phyloP scores from a whole-genome alignment of 306 rosid genomes.

The Cicer cuneatum region DNA sequence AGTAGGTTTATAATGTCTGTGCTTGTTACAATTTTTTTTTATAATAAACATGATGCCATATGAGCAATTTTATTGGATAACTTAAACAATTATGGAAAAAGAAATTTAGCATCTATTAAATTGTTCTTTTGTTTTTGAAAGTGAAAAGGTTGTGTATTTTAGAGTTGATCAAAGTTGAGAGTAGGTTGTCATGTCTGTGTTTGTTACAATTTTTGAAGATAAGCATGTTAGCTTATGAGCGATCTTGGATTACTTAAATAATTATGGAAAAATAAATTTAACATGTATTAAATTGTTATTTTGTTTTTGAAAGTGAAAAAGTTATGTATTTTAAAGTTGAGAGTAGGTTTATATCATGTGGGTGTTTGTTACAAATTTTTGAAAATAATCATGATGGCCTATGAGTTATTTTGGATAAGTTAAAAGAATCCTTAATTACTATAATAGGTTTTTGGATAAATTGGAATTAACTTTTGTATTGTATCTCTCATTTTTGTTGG shows the following conservation, averaged over 20 bases:
- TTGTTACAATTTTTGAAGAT: neutral
- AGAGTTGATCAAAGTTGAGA: neutral
- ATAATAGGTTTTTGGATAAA: neutral
- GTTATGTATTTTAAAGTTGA: conserved; percentile 20
- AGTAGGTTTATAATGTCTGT: conserved; percentile 8
- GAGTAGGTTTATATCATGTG: neutral
- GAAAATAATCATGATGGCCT: neutral
- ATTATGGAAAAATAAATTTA: neutral
- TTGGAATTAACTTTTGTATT: neutral
- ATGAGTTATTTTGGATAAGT: neutral
- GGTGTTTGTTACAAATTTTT: neutral
- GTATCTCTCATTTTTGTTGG: neutral
- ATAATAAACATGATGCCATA: neutral
- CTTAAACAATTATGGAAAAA: neutral
- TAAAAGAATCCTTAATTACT: neutral
- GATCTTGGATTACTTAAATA: neutral
- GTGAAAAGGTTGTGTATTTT: neutral
- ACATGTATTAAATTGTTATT: neutral
- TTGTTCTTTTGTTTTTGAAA: neutral
- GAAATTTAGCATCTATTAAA: neutral
- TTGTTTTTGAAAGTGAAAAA: neutral
- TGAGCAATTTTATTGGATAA: neutral
- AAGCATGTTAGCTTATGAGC: neutral
- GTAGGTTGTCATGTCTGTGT: conserved; percentile 13
- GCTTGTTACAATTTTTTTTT: neutral